Percentiles rank a stretch among this genome's conserved stretches.
Conservation (phyloP, 129 eudicot species). For the Arctium minus region DNA sequence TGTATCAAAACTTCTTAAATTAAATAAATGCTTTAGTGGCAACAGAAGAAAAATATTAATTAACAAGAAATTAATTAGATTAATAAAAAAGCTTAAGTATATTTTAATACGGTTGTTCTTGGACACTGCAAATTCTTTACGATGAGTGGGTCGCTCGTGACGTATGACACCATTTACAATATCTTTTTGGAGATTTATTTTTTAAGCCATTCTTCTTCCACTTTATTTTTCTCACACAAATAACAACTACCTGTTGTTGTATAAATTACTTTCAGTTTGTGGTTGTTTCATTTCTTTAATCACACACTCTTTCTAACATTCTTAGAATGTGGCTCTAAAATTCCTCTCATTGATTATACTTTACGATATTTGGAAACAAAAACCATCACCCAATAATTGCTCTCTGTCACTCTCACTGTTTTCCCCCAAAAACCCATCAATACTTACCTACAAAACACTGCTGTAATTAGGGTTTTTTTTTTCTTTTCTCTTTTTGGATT, state of each 20-base stretch:
- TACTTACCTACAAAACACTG: slow-evolving; percentile 4
- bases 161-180: background rate
- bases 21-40: too few relatives aligned
- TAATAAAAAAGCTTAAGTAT: background rate
- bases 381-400: slow-evolving; percentile 23
- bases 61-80: too few relatives aligned
- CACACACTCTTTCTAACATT: background rate
- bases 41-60: too few relatives aligned
- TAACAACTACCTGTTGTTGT: too few relatives aligned
- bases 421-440: slow-evolving; percentile 13
- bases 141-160: background rate
- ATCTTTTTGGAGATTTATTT: too few relatives aligned
- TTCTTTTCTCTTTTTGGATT: background rate
- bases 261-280: too few relatives aligned
- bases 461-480: slow-evolving; percentile 16
- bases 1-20: too few relatives aligned
- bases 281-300: background rate
- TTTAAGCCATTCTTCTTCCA: background rate
- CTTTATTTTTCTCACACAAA: background rate
- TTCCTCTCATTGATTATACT: slow-evolving; percentile 9
- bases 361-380: slow-evolving; percentile 13
- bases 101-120: too few relatives aligned
- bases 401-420: slow-evolving; percentile 16
- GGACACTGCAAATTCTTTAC: too few relatives aligned
- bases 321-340: background rate